Base-by-base conservation (phyloP, 1,284 basidiomycete genomes). In the Rhodotorula glutinis region DNA sequence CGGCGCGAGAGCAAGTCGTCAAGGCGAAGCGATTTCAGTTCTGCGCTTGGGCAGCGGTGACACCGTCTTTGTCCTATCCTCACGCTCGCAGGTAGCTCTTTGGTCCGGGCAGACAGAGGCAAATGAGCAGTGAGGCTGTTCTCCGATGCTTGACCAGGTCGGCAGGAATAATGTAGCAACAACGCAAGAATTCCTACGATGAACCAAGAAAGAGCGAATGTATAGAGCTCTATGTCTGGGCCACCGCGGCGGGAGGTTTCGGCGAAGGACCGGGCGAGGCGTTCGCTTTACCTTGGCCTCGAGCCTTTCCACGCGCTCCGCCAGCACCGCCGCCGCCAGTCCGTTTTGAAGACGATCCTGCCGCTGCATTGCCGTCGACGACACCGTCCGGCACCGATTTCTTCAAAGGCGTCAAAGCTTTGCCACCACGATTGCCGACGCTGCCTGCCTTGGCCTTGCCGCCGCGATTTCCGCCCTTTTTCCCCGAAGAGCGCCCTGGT, bases 401-500 rank as follows among this genome's bases (percentile, higher is more conserved):
- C 11, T 25, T 29, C 44, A 43, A 23, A 23, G 25, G 10, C 25
- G 55, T 19, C 25, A 17, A 19, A 13, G 55, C 13, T 19, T 17
- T 44, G 29, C 25, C 23, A 29, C 56, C 21, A 14, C 19, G 21
- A n/a, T n/a, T 23, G 44, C 29, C 44, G 11, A 14, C 23, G 19
- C 27, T 17, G 29, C 58, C 47, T 40, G 27, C 64, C 54, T 57
- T 53, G 30, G 33, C 44, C n/a, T 57, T 57, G 43, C 56, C 43
- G 19, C 43, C 44, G 3, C 29, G 29, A 3, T 51, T 13, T 2
- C 41, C 60, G 4, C 33, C 52, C 51, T 63, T 57, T 43, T 62
- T 57, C 4, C 52, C 21, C 23, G 46, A 25, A 17, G 21, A 44
- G 46, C 17, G 33, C n/a, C 46, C 49, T 19, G 41, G 27, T 4